phyloP scores from a whole-genome alignment of 768 basidiomycete species.

The Boletus bicolor region DNA sequence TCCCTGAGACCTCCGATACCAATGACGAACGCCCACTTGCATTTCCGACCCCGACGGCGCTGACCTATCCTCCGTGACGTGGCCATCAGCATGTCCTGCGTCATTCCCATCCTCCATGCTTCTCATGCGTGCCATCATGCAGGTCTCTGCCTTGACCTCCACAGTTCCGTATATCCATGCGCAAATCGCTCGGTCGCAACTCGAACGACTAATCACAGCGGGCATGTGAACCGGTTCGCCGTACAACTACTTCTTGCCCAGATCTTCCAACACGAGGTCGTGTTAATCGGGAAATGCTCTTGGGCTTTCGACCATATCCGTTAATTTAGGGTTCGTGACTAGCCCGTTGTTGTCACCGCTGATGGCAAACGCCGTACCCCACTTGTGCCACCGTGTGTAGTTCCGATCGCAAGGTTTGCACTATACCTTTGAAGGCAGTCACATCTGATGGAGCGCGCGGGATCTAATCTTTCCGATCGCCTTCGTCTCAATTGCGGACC shows the following conservation, averaged over 20 bases:
- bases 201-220: slow-evolving; percentile 15
- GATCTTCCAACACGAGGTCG: slow-evolving; percentile 23
- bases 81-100: not conserved
- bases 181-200: slow-evolving; percentile 19
- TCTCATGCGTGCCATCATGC: slow-evolving; percentile 7
- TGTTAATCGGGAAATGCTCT: slow-evolving; percentile 26
- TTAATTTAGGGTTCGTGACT: slow-evolving; percentile 29
- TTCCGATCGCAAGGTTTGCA: slow-evolving; percentile 12
- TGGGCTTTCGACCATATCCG: slow-evolving; percentile 28
- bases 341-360: slow-evolving; percentile 11
- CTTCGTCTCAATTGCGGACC: not conserved
- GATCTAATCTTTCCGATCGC: slow-evolving; percentile 23
- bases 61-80: slow-evolving; percentile 9
- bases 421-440: slow-evolving; percentile 13
- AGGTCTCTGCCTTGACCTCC: slow-evolving; percentile 1
- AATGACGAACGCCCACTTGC: slow-evolving; percentile 4
- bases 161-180: slow-evolving; percentile 5
- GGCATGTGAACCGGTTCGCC: slow-evolving; percentile 8
- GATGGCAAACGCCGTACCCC: slow-evolving; percentile 25
- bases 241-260: slow-evolving; percentile 17
- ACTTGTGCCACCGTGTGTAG: slow-evolving; percentile 5
- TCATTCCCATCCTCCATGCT: slow-evolving; percentile 8
- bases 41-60: slow-evolving; percentile 26
- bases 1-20: slow-evolving; percentile 5
- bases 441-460: slow-evolving; percentile 14